A percentile compares a stretch with the other conserved stretches of the same genome.
Evolutionary conservation across 768 basidiomycete genomes (phyloP).

Genomic region (Leucosporidium creatinivorum): DNA sequence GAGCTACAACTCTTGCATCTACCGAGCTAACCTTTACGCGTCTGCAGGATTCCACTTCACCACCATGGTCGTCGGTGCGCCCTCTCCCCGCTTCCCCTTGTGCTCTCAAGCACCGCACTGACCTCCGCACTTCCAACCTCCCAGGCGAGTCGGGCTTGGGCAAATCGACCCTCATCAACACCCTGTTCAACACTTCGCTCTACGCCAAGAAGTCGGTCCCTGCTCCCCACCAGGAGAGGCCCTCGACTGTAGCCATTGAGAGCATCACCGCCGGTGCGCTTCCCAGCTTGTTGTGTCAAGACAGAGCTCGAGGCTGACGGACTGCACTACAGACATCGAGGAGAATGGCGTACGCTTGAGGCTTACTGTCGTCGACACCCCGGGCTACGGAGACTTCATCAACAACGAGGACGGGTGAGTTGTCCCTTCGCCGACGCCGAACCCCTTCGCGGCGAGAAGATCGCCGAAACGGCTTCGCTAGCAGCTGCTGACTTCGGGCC

Average conservation of each 20-base stretch:
- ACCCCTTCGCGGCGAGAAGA: neutral
- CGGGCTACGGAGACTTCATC: constrained; percentile 98
- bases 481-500: neutral
- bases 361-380: constrained; percentile 97
- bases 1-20: neutral
- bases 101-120: neutral
- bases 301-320: too few species aligned
- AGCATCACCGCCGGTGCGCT: constrained; percentile 88
- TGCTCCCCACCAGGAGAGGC: constrained; percentile 73
- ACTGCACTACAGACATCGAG: constrained; percentile 71
- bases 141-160: constrained; percentile 95
- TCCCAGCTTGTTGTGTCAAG: neutral
- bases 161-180: constrained; percentile 98
- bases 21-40: constrained; percentile 28
- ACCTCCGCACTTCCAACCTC: neutral
- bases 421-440: constrained; percentile 25
- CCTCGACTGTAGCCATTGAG: constrained; percentile 94
- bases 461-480: neutral
- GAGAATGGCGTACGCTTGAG: constrained; percentile 95
- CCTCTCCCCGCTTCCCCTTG: neutral
- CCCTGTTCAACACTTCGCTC: constrained; percentile 92
- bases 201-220: constrained; percentile 81
- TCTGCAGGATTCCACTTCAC: constrained; percentile 84
- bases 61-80: constrained; percentile 95
- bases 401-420: constrained; percentile 94